These are phyloP conservation scores for Usnea hakonensis DNA, from an alignment of 495 filamentous ascomycete species.

Conservation along the genomic window DNA sequence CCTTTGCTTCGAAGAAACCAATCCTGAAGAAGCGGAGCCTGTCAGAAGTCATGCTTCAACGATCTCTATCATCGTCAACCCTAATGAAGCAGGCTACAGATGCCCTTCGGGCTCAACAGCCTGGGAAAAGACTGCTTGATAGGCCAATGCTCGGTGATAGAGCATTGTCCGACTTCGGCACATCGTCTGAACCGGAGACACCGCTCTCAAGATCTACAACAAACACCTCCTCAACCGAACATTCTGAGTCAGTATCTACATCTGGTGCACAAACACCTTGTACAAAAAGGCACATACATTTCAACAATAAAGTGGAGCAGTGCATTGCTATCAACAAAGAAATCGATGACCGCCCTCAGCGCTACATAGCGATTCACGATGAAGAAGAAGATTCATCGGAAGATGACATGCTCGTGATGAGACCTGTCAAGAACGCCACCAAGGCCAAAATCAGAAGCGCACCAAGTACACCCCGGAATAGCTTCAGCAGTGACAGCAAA, in stretches of 20 bases:
- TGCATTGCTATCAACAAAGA: slow-evolving; percentile 90
- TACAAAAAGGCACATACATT: slow-evolving; percentile 83
- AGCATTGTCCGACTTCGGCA: slow-evolving; percentile 60
- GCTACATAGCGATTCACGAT: slow-evolving; percentile 32
- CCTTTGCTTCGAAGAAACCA: slow-evolving; percentile 78
- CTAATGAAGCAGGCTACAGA: slow-evolving; percentile 90
- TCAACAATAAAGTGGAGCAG: slow-evolving; percentile 91
- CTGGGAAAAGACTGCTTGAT: slow-evolving; percentile 38
- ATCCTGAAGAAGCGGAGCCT: slow-evolving; percentile 95
- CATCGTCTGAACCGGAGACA: slow-evolving; percentile 25
- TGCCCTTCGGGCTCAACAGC: slow-evolving; percentile 83
- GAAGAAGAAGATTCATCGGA: slow-evolving; percentile 57
- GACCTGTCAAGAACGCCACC: slow-evolving; percentile 40
- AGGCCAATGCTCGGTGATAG: slow-evolving; percentile 42
- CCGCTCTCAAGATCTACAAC: slow-evolving; percentile 19
- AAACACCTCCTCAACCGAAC: slow-evolving; percentile 28
- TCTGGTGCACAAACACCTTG: slow-evolving; percentile 55
- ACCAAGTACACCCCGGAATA: slow-evolving; percentile 43
- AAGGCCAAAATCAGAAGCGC: slow-evolving; percentile 41
- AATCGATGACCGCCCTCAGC: slow-evolving; percentile 57
- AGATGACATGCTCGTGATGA: slow-evolving; percentile 84
- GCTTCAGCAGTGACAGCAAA: slow-evolving; percentile 60
- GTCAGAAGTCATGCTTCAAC: slow-evolving; percentile 90
- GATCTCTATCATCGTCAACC: slow-evolving; percentile 82
- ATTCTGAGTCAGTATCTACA: slow-evolving; percentile 30